Conservation (phyloP, 2,329 filamentous ascomycete genomes). For the Apiospora arundinis region DNA sequence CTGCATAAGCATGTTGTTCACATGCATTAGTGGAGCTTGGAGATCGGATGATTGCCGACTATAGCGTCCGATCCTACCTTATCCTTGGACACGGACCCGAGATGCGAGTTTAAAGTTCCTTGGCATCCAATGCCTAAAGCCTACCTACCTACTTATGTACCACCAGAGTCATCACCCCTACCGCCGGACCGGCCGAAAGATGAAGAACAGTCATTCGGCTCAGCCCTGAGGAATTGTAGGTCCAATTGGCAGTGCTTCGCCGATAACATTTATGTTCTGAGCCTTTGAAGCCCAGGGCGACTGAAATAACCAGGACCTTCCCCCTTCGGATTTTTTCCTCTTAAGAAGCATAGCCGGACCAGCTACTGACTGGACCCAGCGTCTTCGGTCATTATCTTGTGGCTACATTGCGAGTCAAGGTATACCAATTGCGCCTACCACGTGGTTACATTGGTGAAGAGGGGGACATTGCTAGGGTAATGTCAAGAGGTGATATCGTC, state of each 20-base stretch:
- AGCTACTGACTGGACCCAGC: no score
- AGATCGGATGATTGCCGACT: background rate
- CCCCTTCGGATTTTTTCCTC: no score
- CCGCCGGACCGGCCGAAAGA: background rate
- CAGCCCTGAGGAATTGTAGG: background rate
- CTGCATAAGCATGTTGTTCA: background rate
- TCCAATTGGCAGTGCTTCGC: background rate
- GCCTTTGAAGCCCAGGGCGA: no score
- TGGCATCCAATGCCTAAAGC: background rate
- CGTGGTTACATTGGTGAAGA: background rate
- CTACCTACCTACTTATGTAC: no score
- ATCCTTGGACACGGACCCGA: background rate
- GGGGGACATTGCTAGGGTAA: background rate
- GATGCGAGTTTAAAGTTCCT: background rate
- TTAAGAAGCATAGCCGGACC: no score
- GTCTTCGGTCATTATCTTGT: background rate
- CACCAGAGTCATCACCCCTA: no score
- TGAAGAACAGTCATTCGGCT: background rate
- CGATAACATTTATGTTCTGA: no score
- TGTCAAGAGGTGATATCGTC: background rate
- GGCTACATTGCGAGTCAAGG: background rate
- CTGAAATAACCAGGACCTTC: no score
- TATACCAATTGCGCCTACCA: background rate
- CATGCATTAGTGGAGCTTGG: background rate
- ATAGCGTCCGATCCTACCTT: background rate